phyloP scores from a whole-genome alignment of 768 basidiomycete species.

The Leccinum incarnatum region DNA sequence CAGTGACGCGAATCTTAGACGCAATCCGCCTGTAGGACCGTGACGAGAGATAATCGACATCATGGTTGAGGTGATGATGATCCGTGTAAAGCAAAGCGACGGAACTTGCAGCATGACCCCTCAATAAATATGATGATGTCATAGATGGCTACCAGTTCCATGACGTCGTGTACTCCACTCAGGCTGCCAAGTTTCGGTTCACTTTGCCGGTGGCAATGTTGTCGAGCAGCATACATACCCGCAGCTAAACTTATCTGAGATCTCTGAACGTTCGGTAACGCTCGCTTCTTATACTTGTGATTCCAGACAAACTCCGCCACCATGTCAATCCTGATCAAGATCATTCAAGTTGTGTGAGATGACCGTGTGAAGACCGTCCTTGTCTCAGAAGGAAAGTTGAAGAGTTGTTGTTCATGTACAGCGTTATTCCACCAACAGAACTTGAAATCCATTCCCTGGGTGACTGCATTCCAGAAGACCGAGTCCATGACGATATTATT shows the following conservation, averaged over 20 bases:
- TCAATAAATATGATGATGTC: slow-evolving; percentile 8
- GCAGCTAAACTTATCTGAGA: not conserved
- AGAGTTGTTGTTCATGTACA: not conserved
- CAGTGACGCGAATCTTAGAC: not conserved
- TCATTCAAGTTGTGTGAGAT: no score
- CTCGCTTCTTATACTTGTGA: not conserved
- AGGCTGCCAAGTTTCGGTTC: not conserved
- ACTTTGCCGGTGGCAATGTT: not conserved
- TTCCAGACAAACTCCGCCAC: not conserved
- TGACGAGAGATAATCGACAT: not conserved
- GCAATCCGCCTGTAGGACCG: not conserved
- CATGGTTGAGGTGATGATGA: not conserved
- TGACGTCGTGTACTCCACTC: slow-evolving; percentile 3
- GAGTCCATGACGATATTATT: not conserved
- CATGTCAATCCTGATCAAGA: not conserved
- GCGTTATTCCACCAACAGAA: not conserved
- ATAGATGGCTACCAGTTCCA: not conserved
- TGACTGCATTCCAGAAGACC: not conserved
- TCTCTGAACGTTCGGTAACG: not conserved
- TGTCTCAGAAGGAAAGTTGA: not conserved
- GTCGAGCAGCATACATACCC: not conserved
- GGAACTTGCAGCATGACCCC: not conserved
- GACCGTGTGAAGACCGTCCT: not conserved
- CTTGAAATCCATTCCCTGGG: not conserved
- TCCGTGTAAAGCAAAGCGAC: not conserved